Base-by-base conservation (phyloP, 140 eudicot genomes). In the Erigeron philadelphicus region DNA sequence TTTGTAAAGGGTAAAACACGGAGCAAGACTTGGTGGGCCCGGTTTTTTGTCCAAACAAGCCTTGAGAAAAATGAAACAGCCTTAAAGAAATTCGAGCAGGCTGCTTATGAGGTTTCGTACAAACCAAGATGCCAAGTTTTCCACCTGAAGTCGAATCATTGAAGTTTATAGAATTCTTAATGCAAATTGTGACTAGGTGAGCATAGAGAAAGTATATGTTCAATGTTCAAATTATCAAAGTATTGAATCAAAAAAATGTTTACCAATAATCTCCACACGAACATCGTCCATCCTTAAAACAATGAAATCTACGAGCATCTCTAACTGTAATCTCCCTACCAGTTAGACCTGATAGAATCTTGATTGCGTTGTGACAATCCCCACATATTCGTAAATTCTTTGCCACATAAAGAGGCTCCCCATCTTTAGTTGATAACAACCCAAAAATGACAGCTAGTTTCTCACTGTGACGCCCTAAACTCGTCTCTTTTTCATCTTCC, bases 231-330 rank as follows among this genome's bases (percentile, higher is more conserved):
- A n/a, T 31, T 13, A 12, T 35, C 17, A 11, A 38, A 13, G 66
- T 38, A 61, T 19, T 16, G 3, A 21, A 61, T n/a, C 41, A 61
- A 45, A 58, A 31, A 12, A 11, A 42, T 5, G 31, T 50, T 87
- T 76, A 90, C 97, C 97, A 87, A 56, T 72, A 87, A 81, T 87
- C 95, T 76, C 86, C 87, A 75, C 93, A 87, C 9, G 93, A 76
- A 82, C 95, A 90, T 9, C 53, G 71, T 54, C 92, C 95, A 43
- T 74, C 90, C 63, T 79, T 87, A 19, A 90, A 90, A 73, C 82
- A 81, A 76, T 87, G 97, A 80, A 87, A 87, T 64, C 97, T 87
- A 31, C 81, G 79, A 16, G 87, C 75, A 77, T 89, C 96, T 77
- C 95, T 80, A 23, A 89, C 89, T 6, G 92, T 89, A 56, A 89